Percentiles rank a stretch among this genome's conserved stretches.
These are phyloP conservation scores for Tephrocybe sp. DNA, from an alignment of 768 basidiomycete genomes.

Conservation along the genomic window DNA sequence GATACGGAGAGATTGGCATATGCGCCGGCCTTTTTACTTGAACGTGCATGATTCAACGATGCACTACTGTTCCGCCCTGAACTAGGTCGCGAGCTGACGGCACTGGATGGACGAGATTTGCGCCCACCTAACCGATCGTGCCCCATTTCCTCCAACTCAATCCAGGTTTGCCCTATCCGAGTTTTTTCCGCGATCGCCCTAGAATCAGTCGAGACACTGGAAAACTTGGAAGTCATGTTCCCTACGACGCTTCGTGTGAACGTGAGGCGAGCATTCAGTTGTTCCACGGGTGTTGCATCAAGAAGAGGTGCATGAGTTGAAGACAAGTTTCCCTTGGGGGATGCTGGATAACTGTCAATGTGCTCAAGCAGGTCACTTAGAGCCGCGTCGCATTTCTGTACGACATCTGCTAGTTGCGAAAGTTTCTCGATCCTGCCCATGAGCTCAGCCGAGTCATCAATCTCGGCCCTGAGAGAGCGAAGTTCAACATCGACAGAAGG, in stretches of 20 bases:
- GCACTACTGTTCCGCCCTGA: conserved; percentile 61
- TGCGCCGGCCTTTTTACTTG: conserved; percentile 29
- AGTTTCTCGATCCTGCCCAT: conserved; percentile 55
- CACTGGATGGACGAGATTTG: conserved; percentile 67
- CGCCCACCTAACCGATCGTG: conserved; percentile 61
- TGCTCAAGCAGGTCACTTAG: conserved; percentile 86
- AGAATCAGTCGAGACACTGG: conserved; percentile 51
- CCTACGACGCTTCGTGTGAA: conserved; percentile 61
- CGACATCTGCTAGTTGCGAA: conserved; percentile 47
- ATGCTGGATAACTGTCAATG: conserved; percentile 78
- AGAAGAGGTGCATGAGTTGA: conserved; percentile 46
- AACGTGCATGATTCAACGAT: conserved; percentile 33
- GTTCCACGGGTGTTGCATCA: conserved; percentile 59
- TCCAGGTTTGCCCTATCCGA: conserved; percentile 79
- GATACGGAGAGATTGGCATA: conserved; percentile 43
- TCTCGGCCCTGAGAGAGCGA: conserved; percentile 58
- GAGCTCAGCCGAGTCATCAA: conserved; percentile 49
- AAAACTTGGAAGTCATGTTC: conserved; percentile 41
- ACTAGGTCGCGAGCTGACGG: conserved; percentile 55
- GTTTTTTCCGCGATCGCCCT: conserved; percentile 60
- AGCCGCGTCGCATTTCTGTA: conserved; percentile 66
- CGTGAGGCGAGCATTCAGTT: conserved; percentile 58
- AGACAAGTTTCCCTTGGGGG: conserved; percentile 50
- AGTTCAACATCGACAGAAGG: conserved; percentile 54
- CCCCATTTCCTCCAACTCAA: conserved; percentile 80